phyloP scores from a whole-genome alignment of 2,329 filamentous ascomycete genomes.

The Pseudocercospora crystallina region DNA sequence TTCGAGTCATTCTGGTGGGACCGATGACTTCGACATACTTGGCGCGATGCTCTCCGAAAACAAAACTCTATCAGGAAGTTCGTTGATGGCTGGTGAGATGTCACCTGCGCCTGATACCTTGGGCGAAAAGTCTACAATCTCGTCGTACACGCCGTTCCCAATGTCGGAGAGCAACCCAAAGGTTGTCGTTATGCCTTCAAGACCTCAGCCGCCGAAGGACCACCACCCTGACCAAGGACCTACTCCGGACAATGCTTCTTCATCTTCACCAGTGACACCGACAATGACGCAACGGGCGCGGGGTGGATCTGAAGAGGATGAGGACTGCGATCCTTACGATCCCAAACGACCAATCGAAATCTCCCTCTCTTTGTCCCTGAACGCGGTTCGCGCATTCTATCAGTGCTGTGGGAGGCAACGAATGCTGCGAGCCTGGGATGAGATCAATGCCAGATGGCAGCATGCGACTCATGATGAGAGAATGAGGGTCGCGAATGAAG shows the following conservation, averaged over 20 bases:
- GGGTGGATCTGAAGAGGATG: too few species aligned
- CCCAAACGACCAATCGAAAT: slow-evolving; percentile 24
- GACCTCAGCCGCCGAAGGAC: background rate
- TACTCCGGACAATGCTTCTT: background rate
- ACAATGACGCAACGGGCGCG: too few species aligned
- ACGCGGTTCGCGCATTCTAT: slow-evolving; percentile 63
- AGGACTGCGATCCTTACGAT: too few species aligned
- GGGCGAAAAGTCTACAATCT: background rate
- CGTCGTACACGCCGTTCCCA: too few species aligned
- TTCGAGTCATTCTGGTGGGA: background rate
- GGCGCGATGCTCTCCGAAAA: slow-evolving; percentile 16
- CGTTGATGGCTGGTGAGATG: background rate
- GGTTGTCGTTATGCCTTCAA: too few species aligned
- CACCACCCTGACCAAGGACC: slow-evolving; percentile 1
- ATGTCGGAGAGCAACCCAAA: too few species aligned
- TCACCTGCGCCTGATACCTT: background rate
- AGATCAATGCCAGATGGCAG: slow-evolving; percentile 41
- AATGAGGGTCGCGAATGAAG: slow-evolving; percentile 5
- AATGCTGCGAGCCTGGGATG: slow-evolving; percentile 56
- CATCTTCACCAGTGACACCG: too few species aligned
- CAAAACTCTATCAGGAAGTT: background rate
- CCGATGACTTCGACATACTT: slow-evolving; percentile 11
- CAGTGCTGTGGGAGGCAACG: slow-evolving; percentile 55
- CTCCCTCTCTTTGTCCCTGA: slow-evolving; percentile 56
- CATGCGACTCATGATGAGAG: slow-evolving; percentile 3